A percentile compares a stretch with the other conserved stretches of the same genome.
These are phyloP conservation scores for Lactarius hatsudake DNA, from an alignment of 768 basidiomycete species.

Conservation along the genomic window DNA sequence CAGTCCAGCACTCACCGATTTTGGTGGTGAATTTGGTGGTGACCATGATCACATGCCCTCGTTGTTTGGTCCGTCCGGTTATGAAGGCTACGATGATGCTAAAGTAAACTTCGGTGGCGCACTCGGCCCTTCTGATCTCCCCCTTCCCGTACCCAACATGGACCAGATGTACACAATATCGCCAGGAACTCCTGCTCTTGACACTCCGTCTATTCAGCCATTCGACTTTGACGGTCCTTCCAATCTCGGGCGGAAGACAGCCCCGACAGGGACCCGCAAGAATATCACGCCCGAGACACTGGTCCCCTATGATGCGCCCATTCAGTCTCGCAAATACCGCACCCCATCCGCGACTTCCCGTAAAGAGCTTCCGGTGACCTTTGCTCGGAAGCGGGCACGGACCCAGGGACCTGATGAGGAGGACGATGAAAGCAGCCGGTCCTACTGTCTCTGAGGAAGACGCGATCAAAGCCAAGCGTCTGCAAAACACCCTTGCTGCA, in stretches of 20 bases:
- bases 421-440: constrained; percentile 44
- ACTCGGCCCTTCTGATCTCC: constrained; percentile 19
- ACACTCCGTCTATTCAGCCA: constrained; percentile 37
- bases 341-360: constrained; percentile 73
- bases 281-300: constrained; percentile 63
- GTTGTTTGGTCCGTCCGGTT: constrained; percentile 25
- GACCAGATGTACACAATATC: constrained; percentile 48
- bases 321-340: constrained; percentile 71
- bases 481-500: constrained; percentile 84
- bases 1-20: constrained; percentile 42
- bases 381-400: constrained; percentile 59
- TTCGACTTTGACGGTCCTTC: constrained; percentile 29
- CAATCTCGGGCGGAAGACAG: constrained; percentile 32
- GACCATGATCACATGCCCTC: constrained; percentile 34
- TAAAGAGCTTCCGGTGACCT: constrained; percentile 73
- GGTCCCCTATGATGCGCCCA: constrained; percentile 74
- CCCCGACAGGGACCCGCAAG: constrained; percentile 68
- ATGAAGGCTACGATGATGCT: constrained; percentile 14
- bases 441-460: constrained; percentile 55
- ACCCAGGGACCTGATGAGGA: constrained; percentile 44
- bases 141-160: constrained; percentile 33
- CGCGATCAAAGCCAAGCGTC: constrained; percentile 74
- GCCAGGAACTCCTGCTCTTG: constrained; percentile 49
- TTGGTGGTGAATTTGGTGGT: constrained; percentile 38
- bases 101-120: constrained; percentile 13